phyloP scores from a whole-genome alignment of 2,329 filamentous ascomycete genomes.

The Trichoderma cornu-damae region DNA sequence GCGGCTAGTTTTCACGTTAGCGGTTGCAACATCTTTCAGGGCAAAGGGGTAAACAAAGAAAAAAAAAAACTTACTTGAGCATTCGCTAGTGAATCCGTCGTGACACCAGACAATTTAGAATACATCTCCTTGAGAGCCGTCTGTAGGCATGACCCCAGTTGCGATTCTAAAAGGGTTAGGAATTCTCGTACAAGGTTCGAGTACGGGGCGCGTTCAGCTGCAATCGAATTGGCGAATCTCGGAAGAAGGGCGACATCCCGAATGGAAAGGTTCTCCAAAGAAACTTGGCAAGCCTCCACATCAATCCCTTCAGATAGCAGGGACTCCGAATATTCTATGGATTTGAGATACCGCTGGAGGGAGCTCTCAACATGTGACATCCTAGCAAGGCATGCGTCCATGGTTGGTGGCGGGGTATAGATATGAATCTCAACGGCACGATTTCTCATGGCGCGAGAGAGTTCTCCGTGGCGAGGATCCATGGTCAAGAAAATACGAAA shows the following conservation, averaged over 20 bases:
- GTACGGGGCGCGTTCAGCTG: constrained; percentile 18
- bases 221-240: constrained; percentile 29
- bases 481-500: constrained; percentile 94
- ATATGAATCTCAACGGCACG: constrained; percentile 86
- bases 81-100: constrained; percentile 31
- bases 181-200: constrained; percentile 24
- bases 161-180: constrained; percentile 31
- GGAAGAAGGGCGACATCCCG: constrained; percentile 40
- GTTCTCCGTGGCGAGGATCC: constrained; percentile 84
- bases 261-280: constrained; percentile 45
- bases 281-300: constrained; percentile 31
- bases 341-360: constrained; percentile 44
- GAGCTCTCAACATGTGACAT: constrained; percentile 46
- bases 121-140: constrained; percentile 36
- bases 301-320: constrained; percentile 23
- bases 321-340: constrained; percentile 31
- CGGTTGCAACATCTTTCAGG: neutral
- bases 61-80: constrained; percentile 40
- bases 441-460: constrained; percentile 95
- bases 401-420: constrained; percentile 38
- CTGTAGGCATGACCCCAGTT: constrained; percentile 28
- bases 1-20: constrained; percentile 38
- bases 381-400: constrained; percentile 33
- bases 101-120: constrained; percentile 27
- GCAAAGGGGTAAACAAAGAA: too few species aligned